Evolutionary conservation across 345 rosid genomes (phyloP), one percentile per base, ranked within the genome.

Genomic region (Trapa incisa): DNA sequence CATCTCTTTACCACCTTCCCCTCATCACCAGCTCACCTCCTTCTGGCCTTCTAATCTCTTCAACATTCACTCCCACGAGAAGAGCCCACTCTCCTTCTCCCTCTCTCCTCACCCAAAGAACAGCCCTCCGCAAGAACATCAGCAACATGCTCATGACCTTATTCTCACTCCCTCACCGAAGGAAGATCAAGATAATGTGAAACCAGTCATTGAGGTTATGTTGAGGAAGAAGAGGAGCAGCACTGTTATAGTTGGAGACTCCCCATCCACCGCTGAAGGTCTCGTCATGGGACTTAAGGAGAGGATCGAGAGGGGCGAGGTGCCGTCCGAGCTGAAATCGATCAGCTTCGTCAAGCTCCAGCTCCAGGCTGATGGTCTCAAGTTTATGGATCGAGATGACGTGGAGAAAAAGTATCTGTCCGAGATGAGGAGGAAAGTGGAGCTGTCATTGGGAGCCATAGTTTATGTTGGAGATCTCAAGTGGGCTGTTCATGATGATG

Each of bases 1-100:
- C 29, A 87, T 89, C 76, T 91, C 96, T 67, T 89, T 92, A n/a
- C 97, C 96, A 62, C 80, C 82, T 64, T 91, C 96, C 72, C 97
- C 97, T 73, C 69, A 83, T 82, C 63, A 74, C 57, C 68, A 61
- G 15, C 33, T 33, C 33, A 64, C 66, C 73, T 77, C 75, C 72
- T 79, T 88, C 52, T 86, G 89, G 89, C 89, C 82, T 63, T 64
- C 77, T 41, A 84, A 83, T 68, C 72, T 87, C 73, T 65, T 82
- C 48, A 71, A 77, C 57, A 22, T 22, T 52, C 83, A 74, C 82
- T 74, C 92, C 71, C 78, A 84, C 60, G 85, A 83, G 66, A 80
- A 77, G 72, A 80, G 73, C 71, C 86, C 87, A 11, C 77, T 82
- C 70, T 75, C 86, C 4, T 81, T 87, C 67, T 83, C 68, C 67